A percentile compares a stretch with the other conserved stretches of the same genome.
Evolutionary conservation across 495 filamentous ascomycete species (phyloP).

Genomic region (Cercophora sp.): DNA sequence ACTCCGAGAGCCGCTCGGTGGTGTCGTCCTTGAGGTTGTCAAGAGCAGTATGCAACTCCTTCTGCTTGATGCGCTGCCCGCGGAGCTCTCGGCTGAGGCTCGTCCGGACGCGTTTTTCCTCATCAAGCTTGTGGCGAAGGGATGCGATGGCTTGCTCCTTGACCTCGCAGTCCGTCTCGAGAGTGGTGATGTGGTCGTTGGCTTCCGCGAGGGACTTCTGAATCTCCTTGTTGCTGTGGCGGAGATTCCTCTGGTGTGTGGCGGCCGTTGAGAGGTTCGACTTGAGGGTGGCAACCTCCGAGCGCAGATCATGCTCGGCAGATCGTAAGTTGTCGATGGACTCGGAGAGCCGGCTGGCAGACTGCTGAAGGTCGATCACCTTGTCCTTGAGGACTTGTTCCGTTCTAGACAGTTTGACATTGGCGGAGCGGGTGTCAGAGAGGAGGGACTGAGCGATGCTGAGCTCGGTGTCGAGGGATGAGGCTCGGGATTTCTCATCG

Average conservation of each 20-base stretch:
- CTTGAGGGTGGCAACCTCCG: background rate
- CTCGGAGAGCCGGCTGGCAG: background rate
- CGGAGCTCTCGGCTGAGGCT: slow-evolving; percentile 1
- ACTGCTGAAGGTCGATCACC: background rate
- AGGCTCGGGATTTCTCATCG: background rate
- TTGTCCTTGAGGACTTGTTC: background rate
- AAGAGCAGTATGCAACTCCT: background rate
- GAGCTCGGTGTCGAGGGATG: slow-evolving; percentile 2
- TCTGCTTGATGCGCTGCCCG: slow-evolving; percentile 6
- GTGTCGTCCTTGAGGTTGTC: background rate
- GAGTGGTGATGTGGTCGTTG: slow-evolving; percentile 3
- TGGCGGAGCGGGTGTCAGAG: background rate
- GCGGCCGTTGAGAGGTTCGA: background rate
- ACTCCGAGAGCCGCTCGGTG: slow-evolving; percentile 1
- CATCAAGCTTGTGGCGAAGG: background rate
- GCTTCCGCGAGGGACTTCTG: background rate
- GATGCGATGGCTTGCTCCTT: background rate
- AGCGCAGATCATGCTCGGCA: background rate
- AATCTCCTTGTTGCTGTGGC: background rate
- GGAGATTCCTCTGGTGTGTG: background rate
- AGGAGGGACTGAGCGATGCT: background rate
- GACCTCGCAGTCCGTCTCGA: slow-evolving; percentile 1
- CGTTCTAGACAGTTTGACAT: background rate
- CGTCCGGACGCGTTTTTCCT: background rate
- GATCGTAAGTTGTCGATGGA: background rate